Percentiles rank a stretch among this genome's conserved stretches.
These are phyloP conservation scores for Schoenoplectus triqueter DNA, from an alignment of 202 grass and related monocot genomes.

Conservation along the genomic window DNA sequence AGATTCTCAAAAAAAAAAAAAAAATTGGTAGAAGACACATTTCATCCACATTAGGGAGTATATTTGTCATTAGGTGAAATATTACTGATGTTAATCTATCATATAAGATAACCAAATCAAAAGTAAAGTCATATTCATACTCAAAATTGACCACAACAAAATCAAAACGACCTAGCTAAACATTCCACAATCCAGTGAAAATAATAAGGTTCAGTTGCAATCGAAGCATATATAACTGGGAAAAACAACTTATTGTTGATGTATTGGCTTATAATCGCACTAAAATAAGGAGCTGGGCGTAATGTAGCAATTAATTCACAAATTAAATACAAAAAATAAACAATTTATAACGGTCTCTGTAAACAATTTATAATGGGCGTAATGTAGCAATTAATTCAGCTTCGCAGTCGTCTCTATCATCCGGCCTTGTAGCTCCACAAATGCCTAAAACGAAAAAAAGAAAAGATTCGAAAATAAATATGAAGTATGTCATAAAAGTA, in stretches of 20 bases:
- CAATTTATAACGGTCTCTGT: conserved; percentile 35
- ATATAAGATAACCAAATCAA: background rate
- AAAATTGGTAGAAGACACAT: background rate
- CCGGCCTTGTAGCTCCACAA: conserved; percentile 78
- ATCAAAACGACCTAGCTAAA: background rate
- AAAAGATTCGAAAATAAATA: background rate
- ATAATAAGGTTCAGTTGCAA: conserved; percentile 13
- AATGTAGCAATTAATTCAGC: too few species aligned
- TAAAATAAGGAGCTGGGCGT: background rate
- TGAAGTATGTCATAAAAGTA: conserved; percentile 11
- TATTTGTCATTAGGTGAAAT: background rate
- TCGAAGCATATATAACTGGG: background rate
- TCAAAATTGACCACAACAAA: background rate
- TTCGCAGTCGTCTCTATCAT: conserved; percentile 75
- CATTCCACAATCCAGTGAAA: background rate
- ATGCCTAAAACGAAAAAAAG: conserved; percentile 51
- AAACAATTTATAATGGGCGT: too few species aligned
- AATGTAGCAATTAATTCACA: background rate
- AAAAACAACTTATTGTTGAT: background rate
- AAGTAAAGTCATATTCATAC: background rate
- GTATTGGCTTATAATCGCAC: background rate
- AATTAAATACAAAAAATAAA: background rate
- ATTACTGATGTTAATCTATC: background rate
- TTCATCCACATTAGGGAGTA: background rate
- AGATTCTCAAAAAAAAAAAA: background rate